Conservation (phyloP, 2,329 filamentous ascomycete species). For the Pseudopyricularia javanii region DNA sequence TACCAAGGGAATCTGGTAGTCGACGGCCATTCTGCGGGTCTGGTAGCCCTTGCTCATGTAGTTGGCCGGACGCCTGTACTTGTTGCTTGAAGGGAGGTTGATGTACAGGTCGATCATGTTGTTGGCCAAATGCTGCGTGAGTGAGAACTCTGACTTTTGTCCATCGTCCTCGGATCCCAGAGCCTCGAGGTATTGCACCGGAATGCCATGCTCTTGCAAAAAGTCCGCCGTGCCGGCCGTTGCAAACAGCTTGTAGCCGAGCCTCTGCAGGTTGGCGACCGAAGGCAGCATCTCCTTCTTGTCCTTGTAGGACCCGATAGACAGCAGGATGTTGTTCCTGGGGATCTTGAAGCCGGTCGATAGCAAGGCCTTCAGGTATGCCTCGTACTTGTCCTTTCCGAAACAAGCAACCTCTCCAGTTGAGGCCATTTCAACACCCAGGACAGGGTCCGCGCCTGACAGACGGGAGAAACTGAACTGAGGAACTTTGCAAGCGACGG, state of each 20-base stretch:
- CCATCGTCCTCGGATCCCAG: constrained; percentile 67
- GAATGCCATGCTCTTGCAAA: constrained; percentile 81
- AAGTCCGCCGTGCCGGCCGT: constrained; percentile 96
- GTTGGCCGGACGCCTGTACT: constrained; percentile 89
- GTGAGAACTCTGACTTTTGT: constrained; percentile 89
- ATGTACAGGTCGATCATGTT: constrained; percentile 98
- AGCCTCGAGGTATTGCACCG: constrained; percentile 87
- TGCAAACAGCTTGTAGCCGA: constrained; percentile 92
- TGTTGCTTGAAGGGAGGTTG: constrained; percentile 97
- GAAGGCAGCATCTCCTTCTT: constrained; percentile 96
- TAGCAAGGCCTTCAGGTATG: constrained; percentile 90
- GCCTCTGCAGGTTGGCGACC: constrained; percentile 73
- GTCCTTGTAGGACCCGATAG: constrained; percentile 94
- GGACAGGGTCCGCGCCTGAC: constrained; percentile 87
- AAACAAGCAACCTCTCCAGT: constrained; percentile 98
- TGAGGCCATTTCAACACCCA: constrained; percentile 98
- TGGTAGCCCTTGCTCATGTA: constrained; percentile 98
- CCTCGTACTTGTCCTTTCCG: constrained; percentile 90
- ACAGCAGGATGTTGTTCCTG: constrained; percentile 88
- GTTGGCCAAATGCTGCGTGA: constrained; percentile 92
- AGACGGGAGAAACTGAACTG: constrained; percentile 98
- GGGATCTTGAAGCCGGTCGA: constrained; percentile 95
- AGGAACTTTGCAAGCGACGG: constrained; percentile 93
- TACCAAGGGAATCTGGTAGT: constrained; percentile 90
- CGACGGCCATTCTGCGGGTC: constrained; percentile 94